These are phyloP conservation scores for Withania somnifera DNA, from an alignment of 305 asterid genomes.

Conservation along the genomic window DNA sequence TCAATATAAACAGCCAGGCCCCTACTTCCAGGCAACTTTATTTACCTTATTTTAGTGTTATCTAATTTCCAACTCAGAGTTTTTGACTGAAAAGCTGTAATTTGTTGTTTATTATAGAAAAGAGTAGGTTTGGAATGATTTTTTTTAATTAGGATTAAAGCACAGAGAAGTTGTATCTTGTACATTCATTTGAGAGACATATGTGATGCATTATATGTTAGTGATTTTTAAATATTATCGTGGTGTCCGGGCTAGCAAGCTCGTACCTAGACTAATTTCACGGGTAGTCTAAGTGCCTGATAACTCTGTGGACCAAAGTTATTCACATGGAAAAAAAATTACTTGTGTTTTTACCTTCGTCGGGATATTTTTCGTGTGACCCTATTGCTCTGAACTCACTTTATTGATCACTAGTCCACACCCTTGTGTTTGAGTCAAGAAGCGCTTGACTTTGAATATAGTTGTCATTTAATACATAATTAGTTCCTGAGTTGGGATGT, in stretches of 20 bases:
- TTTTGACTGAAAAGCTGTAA: background rate
- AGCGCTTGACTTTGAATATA: background rate
- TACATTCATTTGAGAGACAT: background rate
- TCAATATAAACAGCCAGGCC: constrained; percentile 5
- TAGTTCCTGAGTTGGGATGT: background rate
- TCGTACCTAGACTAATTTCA: background rate
- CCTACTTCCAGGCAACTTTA: constrained; percentile 30
- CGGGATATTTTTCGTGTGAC: background rate
- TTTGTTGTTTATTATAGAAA: background rate
- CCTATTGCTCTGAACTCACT: background rate
- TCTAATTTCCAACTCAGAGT: background rate
- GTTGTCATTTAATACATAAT: background rate
- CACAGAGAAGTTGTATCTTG: background rate
- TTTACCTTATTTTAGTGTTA: background rate
- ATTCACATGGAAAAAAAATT: background rate
- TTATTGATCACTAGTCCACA: background rate
- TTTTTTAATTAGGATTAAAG: background rate
- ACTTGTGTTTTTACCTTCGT: background rate
- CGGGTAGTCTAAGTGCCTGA: background rate
- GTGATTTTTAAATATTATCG: background rate
- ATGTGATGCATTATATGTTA: background rate
- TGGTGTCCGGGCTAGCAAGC: background rate
- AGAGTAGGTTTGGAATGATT: background rate
- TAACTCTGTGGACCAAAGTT: background rate
- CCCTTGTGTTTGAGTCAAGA: background rate